phyloP scores from a whole-genome alignment of 306 rosid genomes.

The Mimosa pudica region DNA sequence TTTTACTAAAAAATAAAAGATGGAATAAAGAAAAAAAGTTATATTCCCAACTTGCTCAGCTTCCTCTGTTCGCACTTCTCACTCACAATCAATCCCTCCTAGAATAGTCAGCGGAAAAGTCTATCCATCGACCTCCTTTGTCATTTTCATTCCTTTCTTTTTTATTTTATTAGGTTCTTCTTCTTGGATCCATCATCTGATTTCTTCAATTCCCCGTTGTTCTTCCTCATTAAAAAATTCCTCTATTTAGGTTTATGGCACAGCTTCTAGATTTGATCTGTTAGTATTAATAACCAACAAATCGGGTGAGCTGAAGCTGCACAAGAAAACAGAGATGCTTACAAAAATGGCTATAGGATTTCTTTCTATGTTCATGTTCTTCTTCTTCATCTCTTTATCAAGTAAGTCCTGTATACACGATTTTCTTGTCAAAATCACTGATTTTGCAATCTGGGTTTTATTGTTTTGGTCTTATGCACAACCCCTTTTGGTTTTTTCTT shows the following conservation, averaged over 20 bases:
- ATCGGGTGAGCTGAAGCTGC: neutral
- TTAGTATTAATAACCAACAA: neutral
- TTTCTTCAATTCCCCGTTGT: conserved; percentile 3
- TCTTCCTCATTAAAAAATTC: neutral
- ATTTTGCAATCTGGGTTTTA: neutral
- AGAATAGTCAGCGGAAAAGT: neutral
- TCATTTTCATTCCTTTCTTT: neutral
- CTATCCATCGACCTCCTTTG: neutral
- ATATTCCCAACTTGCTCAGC: neutral
- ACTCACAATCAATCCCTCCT: neutral
- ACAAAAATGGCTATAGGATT: conserved; percentile 34
- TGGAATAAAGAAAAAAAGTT: conserved; percentile 5
- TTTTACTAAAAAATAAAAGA: conserved; percentile 9
- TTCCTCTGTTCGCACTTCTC: neutral
- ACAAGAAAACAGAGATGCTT: neutral
- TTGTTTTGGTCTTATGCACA: neutral
- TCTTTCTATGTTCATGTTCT: conserved; percentile 39
- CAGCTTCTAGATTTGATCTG: neutral
- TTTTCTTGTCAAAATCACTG: neutral
- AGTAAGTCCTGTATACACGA: conserved; percentile 32
- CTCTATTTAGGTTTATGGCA: neutral
- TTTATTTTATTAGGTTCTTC: neutral
- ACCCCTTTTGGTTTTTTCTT: neutral
- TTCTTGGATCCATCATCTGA: conserved; percentile 8
- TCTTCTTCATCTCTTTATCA: conserved; percentile 32